These are phyloP conservation scores for Brassica nigra DNA, from an alignment of 345 rosid species.

Conservation along the genomic window DNA sequence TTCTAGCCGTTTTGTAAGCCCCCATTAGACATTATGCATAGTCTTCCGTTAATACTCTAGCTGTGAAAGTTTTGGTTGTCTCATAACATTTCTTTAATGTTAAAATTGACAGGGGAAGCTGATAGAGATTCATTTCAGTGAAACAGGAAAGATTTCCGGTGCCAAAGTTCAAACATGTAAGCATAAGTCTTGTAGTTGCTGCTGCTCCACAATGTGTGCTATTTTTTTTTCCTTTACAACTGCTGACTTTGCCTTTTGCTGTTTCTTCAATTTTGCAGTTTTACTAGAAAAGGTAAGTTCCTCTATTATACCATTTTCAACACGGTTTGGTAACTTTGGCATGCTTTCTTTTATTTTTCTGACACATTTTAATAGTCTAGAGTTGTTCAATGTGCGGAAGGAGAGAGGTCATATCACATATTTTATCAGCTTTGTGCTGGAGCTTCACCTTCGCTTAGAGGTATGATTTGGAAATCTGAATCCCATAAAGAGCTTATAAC, in stretches of 20 bases:
- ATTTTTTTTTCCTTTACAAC: conserved; percentile 3
- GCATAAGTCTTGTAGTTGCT: conserved; percentile 8
- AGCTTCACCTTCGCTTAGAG: conserved; percentile 72
- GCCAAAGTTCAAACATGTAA: conserved; percentile 84
- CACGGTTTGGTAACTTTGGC: background rate
- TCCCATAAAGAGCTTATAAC: background rate
- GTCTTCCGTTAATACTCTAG: background rate
- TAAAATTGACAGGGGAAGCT: conserved; percentile 62
- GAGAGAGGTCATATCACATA: conserved; percentile 98
- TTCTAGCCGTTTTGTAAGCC: conserved; percentile 97
- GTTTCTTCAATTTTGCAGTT: conserved; percentile 27
- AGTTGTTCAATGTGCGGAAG: conserved; percentile 89
- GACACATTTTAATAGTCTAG: conserved; percentile 69
- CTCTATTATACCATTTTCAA: conserved; percentile 6
- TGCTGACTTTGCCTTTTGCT: conserved; percentile 5
- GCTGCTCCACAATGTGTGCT: background rate
- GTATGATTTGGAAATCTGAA: conserved; percentile 40
- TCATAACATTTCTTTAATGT: conserved; percentile 11
- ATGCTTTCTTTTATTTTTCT: conserved; percentile 8
- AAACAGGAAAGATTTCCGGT: conserved; percentile 94
- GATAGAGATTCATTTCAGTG: conserved; percentile 95
- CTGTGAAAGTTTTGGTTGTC: conserved; percentile 3
- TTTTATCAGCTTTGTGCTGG: conserved; percentile 99
- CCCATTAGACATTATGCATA: background rate
- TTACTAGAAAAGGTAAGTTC: conserved; percentile 72